Evolutionary conservation across 371 early-diverging fungal genomes (phyloP), one percentile per base, ranked within the genome.

Genomic region (Mortierella sp.): DNA sequence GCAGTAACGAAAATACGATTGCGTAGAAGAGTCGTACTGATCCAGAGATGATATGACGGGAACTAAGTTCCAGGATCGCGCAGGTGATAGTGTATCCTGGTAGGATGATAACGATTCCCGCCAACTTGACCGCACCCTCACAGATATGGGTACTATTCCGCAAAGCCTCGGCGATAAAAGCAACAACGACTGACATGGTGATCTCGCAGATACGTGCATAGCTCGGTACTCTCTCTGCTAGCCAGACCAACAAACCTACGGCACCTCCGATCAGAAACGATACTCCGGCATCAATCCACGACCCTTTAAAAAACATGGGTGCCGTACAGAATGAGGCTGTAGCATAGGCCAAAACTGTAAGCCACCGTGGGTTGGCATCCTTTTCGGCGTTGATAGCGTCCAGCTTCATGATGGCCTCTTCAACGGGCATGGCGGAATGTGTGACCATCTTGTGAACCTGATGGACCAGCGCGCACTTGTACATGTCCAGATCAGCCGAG

Each of bases 41-140:
- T 11, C 95, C 95, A 23, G 93, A 91, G 41, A 92, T 85, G 66
- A 94, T 82, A 65, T 94, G 94, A 17, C 91, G 87, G 11, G 94
- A 91, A 1, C 92, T 87, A 12, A 96, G 79, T 61, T 96, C 96
- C 42, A 93, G 90, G 53, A 94, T 87, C 19, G 90, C 79, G 34
- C 88, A 84, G 0, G 94, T 93, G 12, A 95, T 78, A 0, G 87
- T 80, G 31, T 88, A 83, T 24, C 93, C 93, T 6, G 92, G 94
- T 9, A 92, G 82, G 50, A 92, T 72, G 11, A 91, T 83, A 23
- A 90, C 83, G 27, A 91, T 83, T 32, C 89, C 87, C 0, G 86
- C 80, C 31, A 93, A 59, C 14, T 86, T 82, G 34, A 92, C 85
- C 0, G 89, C 84, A 27, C 83, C 69, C 54, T 82, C 82, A 62